Evolutionary conservation across 176 grass and related monocot genomes (phyloP).

Genomic region (Cenchrus fungigraminus): DNA sequence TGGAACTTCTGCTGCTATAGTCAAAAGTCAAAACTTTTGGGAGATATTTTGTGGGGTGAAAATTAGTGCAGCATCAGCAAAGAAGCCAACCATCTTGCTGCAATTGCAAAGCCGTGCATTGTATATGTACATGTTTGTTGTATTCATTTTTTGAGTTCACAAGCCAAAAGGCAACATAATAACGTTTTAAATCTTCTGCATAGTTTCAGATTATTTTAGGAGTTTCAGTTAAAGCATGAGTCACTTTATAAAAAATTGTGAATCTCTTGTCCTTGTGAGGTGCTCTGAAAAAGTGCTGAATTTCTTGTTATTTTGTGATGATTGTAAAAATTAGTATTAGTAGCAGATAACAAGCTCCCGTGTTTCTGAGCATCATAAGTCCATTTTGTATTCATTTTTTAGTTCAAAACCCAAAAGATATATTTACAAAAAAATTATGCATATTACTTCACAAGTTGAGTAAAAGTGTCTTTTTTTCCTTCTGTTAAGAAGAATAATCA

Average conservation of each 20-base stretch:
- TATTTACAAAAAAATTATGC: background rate
- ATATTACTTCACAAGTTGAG: background rate
- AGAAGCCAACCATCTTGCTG: background rate
- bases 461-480: background rate
- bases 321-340: background rate
- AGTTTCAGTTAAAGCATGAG: background rate
- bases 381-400: background rate
- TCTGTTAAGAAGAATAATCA: background rate
- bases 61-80: conserved; percentile 24
- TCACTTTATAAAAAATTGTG: background rate
- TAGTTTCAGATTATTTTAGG: background rate
- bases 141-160: conserved; percentile 47
- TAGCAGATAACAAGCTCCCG: background rate
- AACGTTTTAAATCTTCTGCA: background rate
- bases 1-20: background rate
- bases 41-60: conserved; percentile 46
- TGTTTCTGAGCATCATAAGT: background rate
- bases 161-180: conserved; percentile 42
- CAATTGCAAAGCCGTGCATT: conserved; percentile 35
- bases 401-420: background rate
- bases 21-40: background rate
- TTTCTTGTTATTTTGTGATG: background rate
- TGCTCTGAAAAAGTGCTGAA: background rate
- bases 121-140: conserved; percentile 40
- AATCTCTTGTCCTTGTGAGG: background rate